Evolutionary conservation across 2,329 filamentous ascomycete species (phyloP).

Genomic region (Fusarium beomiforme): DNA sequence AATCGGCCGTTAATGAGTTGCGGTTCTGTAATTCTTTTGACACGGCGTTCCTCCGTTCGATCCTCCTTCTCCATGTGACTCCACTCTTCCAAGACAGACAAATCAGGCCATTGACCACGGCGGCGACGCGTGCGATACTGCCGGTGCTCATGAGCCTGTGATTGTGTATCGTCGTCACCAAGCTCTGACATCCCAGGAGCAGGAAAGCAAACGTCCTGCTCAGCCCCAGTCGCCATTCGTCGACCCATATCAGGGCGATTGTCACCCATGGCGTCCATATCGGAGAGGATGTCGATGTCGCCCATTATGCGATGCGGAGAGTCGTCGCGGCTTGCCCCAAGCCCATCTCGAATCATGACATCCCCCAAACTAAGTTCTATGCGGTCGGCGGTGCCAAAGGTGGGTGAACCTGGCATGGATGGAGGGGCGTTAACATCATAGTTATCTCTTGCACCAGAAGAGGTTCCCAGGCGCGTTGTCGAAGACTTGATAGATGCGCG

Average conservation of each 20-base stretch:
- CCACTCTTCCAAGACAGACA: constrained; percentile 88
- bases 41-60: constrained; percentile 81
- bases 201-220: constrained; percentile 94
- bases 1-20: constrained; percentile 90
- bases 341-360: constrained; percentile 75
- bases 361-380: constrained; percentile 71
- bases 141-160: constrained; percentile 53
- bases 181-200: constrained; percentile 77
- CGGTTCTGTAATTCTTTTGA: constrained; percentile 93
- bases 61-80: constrained; percentile 86
- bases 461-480: constrained; percentile 52
- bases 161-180: constrained; percentile 76
- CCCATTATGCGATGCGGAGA: constrained; percentile 44
- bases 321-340: constrained; percentile 52
- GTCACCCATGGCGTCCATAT: constrained; percentile 40
- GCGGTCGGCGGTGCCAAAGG: constrained; percentile 59
- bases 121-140: constrained; percentile 63
- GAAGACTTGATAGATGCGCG: constrained; percentile 64
- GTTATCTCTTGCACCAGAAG: constrained; percentile 52
- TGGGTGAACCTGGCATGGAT: constrained; percentile 71
- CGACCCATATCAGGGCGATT: constrained; percentile 44
- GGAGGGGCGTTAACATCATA: constrained; percentile 77
- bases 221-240: constrained; percentile 70
- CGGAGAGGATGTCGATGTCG: constrained; percentile 48
- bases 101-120: constrained; percentile 84